Evolutionary conservation across 352 stramenopile genomes (phyloP).

Genomic region (Pythium chondricola): DNA sequence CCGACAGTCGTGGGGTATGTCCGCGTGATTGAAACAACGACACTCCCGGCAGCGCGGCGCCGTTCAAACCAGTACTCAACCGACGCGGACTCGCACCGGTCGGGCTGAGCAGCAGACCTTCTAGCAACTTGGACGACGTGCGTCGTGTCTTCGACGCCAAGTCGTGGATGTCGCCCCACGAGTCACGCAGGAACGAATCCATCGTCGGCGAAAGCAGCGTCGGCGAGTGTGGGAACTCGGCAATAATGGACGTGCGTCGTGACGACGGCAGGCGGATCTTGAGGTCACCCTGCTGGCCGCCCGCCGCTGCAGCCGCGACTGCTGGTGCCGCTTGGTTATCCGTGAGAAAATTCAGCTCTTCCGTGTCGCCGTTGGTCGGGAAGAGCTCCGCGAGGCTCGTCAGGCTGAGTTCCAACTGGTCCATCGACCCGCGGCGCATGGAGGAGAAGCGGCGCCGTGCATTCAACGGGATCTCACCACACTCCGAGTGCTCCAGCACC

Average conservation of each 20-base stretch:
- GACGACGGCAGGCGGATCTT: conserved; percentile 27
- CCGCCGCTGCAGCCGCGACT: not conserved
- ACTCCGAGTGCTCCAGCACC: conserved; percentile 31
- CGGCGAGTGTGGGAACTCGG: conserved; percentile 24
- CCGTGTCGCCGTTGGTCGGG: conserved; percentile 12
- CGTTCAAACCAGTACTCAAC: too few relatives aligned
- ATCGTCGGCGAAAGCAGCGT: conserved; percentile 43
- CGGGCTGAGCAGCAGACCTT: conserved; percentile 7
- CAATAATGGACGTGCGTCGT: conserved; percentile 32
- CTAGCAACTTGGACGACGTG: conserved; percentile 22
- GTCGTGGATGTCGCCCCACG: conserved; percentile 45
- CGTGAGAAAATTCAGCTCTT: conserved; percentile 5
- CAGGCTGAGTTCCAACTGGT: conserved; percentile 41
- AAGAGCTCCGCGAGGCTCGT: conserved; percentile 42
- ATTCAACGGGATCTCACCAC: not conserved
- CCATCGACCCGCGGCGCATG: conserved; percentile 23
- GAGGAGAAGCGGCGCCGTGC: conserved; percentile 10
- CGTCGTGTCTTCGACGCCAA: conserved; percentile 16
- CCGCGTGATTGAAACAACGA: too few relatives aligned
- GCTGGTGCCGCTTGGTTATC: conserved; percentile 16
- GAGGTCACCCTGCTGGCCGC: conserved; percentile 11
- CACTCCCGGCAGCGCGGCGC: too few relatives aligned
- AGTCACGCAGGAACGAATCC: conserved; percentile 53
- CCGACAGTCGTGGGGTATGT: too few relatives aligned
- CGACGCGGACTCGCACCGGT: conserved; percentile 9